Evolutionary conservation across 2,329 filamentous ascomycete species (phyloP).

Genomic region (Stagonosporopsis tanaceti): DNA sequence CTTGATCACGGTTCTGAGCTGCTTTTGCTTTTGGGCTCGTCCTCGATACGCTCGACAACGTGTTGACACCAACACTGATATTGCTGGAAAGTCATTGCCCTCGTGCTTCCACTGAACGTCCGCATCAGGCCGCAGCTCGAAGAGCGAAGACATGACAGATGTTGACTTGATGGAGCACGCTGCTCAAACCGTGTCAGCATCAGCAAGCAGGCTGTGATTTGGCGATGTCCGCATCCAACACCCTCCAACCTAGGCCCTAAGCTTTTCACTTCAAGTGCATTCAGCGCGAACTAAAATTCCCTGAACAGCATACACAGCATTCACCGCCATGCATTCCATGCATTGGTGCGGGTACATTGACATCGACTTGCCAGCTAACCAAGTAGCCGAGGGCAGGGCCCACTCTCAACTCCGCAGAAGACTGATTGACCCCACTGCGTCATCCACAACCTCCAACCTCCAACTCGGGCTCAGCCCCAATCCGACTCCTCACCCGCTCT

Average conservation of each 20-base stretch:
- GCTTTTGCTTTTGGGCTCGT: background rate
- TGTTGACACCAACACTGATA: background rate
- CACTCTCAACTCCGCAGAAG: background rate
- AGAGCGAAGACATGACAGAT: background rate
- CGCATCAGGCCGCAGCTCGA: background rate
- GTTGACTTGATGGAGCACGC: background rate
- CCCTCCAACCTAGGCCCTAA: background rate
- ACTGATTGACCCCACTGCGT: slow-evolving; percentile 4
- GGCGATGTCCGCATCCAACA: too few species aligned
- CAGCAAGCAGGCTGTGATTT: background rate
- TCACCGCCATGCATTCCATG: background rate
- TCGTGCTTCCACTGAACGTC: background rate
- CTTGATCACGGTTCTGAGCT: background rate
- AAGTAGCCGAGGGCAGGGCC: slow-evolving; percentile 14
- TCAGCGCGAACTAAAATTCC: background rate
- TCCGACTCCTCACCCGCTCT: background rate
- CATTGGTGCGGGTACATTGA: background rate
- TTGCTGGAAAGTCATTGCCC: background rate
- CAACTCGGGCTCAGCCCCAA: too few species aligned
- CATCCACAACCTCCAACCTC: background rate
- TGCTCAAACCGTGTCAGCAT: background rate
- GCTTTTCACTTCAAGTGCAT: background rate
- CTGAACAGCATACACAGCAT: background rate
- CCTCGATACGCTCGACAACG: background rate
- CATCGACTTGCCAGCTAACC: background rate